Evolutionary conservation across 441 rosid genomes (phyloP).

Genomic region (Pelargonium cotyledonis): DNA sequence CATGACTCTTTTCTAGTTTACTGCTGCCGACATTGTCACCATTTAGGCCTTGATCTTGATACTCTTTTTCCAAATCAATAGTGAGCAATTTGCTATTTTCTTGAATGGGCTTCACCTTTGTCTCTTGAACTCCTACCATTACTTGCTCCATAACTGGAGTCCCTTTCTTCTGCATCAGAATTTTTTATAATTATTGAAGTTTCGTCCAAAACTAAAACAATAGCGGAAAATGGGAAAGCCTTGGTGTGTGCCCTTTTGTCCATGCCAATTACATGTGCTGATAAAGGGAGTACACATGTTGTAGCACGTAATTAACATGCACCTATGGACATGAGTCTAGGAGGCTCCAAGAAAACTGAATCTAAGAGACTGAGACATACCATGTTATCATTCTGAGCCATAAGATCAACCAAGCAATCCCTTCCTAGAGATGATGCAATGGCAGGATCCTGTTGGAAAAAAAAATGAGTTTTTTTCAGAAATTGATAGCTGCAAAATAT

Average conservation of each 20-base stretch:
- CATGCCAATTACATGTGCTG: too few relatives aligned
- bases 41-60: not conserved
- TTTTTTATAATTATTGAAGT: not conserved
- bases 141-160: not conserved
- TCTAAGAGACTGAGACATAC: too few relatives aligned
- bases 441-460: not conserved
- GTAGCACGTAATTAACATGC: too few relatives aligned
- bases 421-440: not conserved
- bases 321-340: too few relatives aligned
- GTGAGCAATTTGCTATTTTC: not conserved
- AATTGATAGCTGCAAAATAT: not conserved
- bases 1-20: not conserved
- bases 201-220: not conserved
- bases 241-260: too few relatives aligned
- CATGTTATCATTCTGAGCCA: too few relatives aligned
- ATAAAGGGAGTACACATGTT: too few relatives aligned
- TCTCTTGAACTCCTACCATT: not conserved
- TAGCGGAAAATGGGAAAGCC: not conserved
- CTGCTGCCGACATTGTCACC: not conserved
- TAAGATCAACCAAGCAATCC: not conserved
- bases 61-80: not conserved
- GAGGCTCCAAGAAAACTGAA: too few relatives aligned
- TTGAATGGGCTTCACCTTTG: not conserved
- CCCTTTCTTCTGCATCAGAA: slow-evolving; percentile 1
- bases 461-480: not conserved